Evolutionary conservation across 768 basidiomycete genomes (phyloP), one percentile per base, ranked within the genome.

Genomic region (Xerocomellus amylosporus): DNA sequence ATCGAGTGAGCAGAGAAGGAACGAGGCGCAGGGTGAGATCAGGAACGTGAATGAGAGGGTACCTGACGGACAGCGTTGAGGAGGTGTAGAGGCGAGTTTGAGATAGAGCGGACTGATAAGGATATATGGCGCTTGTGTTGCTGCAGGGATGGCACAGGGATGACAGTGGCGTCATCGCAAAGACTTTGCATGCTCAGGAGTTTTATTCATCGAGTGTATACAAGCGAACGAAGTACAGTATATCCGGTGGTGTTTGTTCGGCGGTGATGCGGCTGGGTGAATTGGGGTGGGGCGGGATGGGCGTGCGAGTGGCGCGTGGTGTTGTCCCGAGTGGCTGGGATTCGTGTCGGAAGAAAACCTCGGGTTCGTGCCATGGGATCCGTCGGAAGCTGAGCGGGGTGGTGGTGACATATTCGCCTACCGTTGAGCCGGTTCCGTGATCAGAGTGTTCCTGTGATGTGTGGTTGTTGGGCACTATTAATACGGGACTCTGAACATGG

Each of bases 351-450:
- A 31, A 19, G 46, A 12, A 45, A 57, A 64, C 49, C 62, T 51
- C 20, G 38, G 62, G 17, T 60, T 58, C 55, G 30, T 54, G 28
- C 38, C 24, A 26, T 46, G 48, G n/a, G 37, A 55, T 51, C 53
- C 39, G 38, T 55, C 58, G 58, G 58, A 31, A 46, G 42, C 43
- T 54, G 61, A 31, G 38, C 40, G 39, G 49, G 59, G 43, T 22
- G 48, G 45, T 45, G 45, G 46, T 58, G 56, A 56, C 56, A 61
- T 56, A 46, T 39, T 54, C 59, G 50, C 51, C 45, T 63, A 31
- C 7, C 36, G 41, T 34, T 43, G 55, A 57, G 24, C 55, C 70
- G 70, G 70, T 70, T 58, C 69, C 69, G 68, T 61, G 59, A 40
- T 26, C 5, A 58, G 43, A 4, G 12, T n/a, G 66, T 68, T 65